phyloP scores from a whole-genome alignment of 129 eudicot species.

The Dittrichia graveolens region DNA sequence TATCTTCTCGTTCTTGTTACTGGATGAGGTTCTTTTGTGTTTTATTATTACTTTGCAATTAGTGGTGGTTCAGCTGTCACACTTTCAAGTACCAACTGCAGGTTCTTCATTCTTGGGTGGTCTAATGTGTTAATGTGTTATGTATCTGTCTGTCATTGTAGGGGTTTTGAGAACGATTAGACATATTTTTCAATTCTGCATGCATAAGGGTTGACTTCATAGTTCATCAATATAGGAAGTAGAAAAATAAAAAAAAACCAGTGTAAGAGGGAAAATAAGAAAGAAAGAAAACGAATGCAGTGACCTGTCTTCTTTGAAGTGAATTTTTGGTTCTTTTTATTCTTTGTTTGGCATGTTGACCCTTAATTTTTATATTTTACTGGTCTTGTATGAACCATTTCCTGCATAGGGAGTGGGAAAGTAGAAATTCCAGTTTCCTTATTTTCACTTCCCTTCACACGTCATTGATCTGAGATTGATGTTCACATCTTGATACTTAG shows the following conservation, averaged over 20 bases:
- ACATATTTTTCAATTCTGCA: neutral
- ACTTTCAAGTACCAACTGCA: constrained; percentile 1
- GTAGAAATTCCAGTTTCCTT: no score
- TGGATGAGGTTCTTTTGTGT: constrained; percentile 12
- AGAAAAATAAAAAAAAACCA: neutral
- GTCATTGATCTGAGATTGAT: no score
- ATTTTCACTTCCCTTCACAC: no score
- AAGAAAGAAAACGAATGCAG: neutral
- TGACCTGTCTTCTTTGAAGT: no score
- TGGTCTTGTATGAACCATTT: constrained; percentile 6
- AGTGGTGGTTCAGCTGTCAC: constrained; percentile 2
- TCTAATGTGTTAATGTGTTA: neutral
- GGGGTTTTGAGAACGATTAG: constrained; percentile 17
- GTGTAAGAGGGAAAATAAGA: neutral
- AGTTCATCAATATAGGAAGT: neutral
- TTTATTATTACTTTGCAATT: neutral
- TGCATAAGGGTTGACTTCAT: neutral
- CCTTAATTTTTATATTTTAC: neutral
- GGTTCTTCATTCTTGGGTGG: neutral
- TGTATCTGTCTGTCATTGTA: constrained; percentile 20
- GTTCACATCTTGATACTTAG: no score
- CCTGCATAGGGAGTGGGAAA: neutral
- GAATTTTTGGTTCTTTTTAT: neutral
- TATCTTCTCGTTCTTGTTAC: neutral
- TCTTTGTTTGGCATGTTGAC: constrained; percentile 13